Conservation (phyloP, 352 stramenopile species). For the Phytophthora capsici region DNA sequence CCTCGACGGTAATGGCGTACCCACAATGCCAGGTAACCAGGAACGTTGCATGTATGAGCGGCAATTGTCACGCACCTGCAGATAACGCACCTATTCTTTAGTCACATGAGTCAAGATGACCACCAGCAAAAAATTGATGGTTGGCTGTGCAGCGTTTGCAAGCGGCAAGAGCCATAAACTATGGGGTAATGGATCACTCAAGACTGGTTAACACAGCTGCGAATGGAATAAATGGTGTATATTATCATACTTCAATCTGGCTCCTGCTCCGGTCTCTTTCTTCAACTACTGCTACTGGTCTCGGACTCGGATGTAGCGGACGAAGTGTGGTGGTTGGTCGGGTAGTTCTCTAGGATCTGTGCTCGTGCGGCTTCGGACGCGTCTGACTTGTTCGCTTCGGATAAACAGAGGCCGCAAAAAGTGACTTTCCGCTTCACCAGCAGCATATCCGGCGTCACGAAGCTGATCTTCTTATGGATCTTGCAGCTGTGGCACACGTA, state of each 20-base stretch:
- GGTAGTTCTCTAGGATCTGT: slow-evolving; percentile 33
- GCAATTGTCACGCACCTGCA: background rate
- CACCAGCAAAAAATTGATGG: background rate
- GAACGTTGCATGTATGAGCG: slow-evolving; percentile 3
- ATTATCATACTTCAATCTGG: slow-evolving; percentile 7
- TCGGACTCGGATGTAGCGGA: slow-evolving; percentile 28
- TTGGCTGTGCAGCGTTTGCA: slow-evolving; percentile 1
- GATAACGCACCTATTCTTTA: background rate
- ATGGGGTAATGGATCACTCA: too few species aligned
- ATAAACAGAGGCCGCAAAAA: slow-evolving; percentile 39
- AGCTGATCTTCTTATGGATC: slow-evolving; percentile 46
- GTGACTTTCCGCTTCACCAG: slow-evolving; percentile 37
- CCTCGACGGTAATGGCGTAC: background rate
- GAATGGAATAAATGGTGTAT: slow-evolving; percentile 18
- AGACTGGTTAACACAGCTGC: background rate
- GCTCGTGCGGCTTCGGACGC: slow-evolving; percentile 31
- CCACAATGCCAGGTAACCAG: slow-evolving; percentile 5
- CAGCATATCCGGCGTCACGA: slow-evolving; percentile 35
- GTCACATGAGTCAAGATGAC: background rate
- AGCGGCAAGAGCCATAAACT: background rate
- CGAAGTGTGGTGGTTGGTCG: slow-evolving; percentile 10
- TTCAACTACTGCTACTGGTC: slow-evolving; percentile 31
- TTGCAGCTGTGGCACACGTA: slow-evolving; percentile 43
- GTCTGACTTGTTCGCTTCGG: slow-evolving; percentile 24
- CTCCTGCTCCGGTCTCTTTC: background rate